Evolutionary conservation across 371 early-diverging fungal species (phyloP).

Genomic region (Mucor racemosus): DNA sequence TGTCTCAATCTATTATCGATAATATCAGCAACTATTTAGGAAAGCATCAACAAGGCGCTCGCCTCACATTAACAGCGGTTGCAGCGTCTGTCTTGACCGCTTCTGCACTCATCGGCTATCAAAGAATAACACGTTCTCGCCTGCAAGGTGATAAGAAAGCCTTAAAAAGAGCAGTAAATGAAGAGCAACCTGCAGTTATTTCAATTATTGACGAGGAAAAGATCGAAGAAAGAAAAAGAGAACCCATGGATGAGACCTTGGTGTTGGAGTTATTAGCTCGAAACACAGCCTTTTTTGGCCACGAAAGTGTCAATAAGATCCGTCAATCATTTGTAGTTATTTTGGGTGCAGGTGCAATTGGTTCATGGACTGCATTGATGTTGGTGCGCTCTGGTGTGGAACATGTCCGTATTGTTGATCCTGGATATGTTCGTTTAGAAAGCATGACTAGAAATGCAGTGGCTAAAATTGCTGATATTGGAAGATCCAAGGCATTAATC

Average conservation of each 20-base stretch:
- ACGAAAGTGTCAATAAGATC: constrained; percentile 71
- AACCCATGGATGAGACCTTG: constrained; percentile 64
- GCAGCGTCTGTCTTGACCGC: constrained; percentile 67
- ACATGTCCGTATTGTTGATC: constrained; percentile 87
- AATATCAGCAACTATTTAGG: constrained; percentile 24
- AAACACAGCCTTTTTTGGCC: constrained; percentile 90
- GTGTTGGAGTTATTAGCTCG: constrained; percentile 87
- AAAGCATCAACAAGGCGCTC: constrained; percentile 25
- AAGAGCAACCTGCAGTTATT: not conserved
- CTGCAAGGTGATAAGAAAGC: constrained; percentile 28
- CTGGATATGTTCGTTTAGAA: constrained; percentile 86
- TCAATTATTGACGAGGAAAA: constrained; percentile 17
- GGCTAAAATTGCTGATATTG: constrained; percentile 86
- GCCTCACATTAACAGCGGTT: constrained; percentile 49
- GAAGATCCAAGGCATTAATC: constrained; percentile 80
- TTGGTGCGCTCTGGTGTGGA: constrained; percentile 89
- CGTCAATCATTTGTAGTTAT: constrained; percentile 82
- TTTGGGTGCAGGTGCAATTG: constrained; percentile 96
- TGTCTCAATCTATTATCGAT: constrained; percentile 4
- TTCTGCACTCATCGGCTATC: constrained; percentile 52
- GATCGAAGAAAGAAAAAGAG: not conserved
- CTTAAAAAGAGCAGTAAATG: not conserved
- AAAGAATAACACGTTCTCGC: constrained; percentile 46
- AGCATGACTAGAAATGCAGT: constrained; percentile 90
- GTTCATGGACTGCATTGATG: constrained; percentile 92